phyloP scores from a whole-genome alignment of 768 basidiomycete species.

The Suillus clintonianus region DNA sequence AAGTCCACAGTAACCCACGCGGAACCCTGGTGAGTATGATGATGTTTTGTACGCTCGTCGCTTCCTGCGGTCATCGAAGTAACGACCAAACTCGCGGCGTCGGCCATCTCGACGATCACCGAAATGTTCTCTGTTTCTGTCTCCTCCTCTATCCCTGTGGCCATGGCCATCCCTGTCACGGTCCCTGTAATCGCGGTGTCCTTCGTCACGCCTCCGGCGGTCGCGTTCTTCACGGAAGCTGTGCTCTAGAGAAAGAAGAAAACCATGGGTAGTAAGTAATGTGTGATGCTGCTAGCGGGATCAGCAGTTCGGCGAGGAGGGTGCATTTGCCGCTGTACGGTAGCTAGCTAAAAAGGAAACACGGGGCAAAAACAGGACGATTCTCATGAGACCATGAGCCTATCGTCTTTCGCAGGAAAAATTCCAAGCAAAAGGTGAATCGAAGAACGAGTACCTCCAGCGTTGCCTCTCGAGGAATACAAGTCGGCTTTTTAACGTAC shows the following conservation, averaged over 20 bases:
- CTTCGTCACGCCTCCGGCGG: slow-evolving; percentile 63
- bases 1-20: background rate
- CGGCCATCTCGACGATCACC: slow-evolving; percentile 47
- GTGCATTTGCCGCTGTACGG: slow-evolving; percentile 39
- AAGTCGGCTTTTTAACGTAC: slow-evolving; percentile 25
- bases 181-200: slow-evolving; percentile 51
- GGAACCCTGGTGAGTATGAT: too few relatives aligned
- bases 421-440: slow-evolving; percentile 31
- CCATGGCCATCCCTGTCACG: slow-evolving; percentile 43
- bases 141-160: slow-evolving; percentile 38
- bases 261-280: slow-evolving; percentile 54
- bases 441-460: slow-evolving; percentile 38
- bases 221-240: slow-evolving; percentile 67
- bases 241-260: slow-evolving; percentile 54
- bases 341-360: slow-evolving; percentile 67
- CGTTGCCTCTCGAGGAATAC: slow-evolving; percentile 31
- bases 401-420: slow-evolving; percentile 50
- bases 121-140: slow-evolving; percentile 38
- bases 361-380: slow-evolving; percentile 41
- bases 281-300: slow-evolving; percentile 39
- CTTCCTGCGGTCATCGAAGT: slow-evolving; percentile 47
- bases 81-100: slow-evolving; percentile 52
- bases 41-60: too few relatives aligned
- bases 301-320: slow-evolving; percentile 44
- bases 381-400: slow-evolving; percentile 61